phyloP scores from a whole-genome alignment of 1,139 yeast species.

The Debaryomyces singareniensis region DNA sequence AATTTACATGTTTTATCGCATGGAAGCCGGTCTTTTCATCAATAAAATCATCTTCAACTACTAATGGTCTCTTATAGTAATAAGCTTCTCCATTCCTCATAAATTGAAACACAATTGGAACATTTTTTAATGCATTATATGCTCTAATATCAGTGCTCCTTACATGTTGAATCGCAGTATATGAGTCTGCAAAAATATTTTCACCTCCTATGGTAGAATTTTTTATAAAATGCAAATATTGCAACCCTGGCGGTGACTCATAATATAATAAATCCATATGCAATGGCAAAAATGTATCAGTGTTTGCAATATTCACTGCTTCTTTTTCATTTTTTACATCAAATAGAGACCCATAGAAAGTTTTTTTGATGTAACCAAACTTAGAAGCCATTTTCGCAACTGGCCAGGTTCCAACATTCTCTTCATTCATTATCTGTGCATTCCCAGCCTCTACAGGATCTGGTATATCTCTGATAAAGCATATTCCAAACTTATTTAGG shows the following conservation, averaged over 20 bases:
- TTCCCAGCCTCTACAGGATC: constrained; percentile 13
- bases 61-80: constrained; percentile 57
- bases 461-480: constrained; percentile 51
- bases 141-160: constrained; percentile 54
- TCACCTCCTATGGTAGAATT: constrained; percentile 68
- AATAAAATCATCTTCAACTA: constrained; percentile 48
- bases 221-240: constrained; percentile 59
- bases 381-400: constrained; percentile 45
- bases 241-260: constrained; percentile 82
- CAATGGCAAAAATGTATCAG: constrained; percentile 59
- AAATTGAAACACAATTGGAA: constrained; percentile 70
- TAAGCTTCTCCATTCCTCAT: constrained; percentile 60
- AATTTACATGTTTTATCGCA: constrained; percentile 55
- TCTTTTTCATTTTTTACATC: constrained; percentile 54
- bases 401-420: constrained; percentile 32
- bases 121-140: constrained; percentile 52
- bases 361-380: constrained; percentile 66
- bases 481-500: constrained; percentile 54
- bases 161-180: constrained; percentile 56
- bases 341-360: constrained; percentile 71
- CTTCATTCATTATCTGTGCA: constrained; percentile 17
- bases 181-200: constrained; percentile 69
- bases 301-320: constrained; percentile 74
- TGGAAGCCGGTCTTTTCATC: constrained; percentile 24
- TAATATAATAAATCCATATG: constrained; percentile 79